Evolutionary conservation across 2,329 filamentous ascomycete species (phyloP), one percentile per base, ranked within the genome.

Genomic region (Penicillium aurantiogriseum): DNA sequence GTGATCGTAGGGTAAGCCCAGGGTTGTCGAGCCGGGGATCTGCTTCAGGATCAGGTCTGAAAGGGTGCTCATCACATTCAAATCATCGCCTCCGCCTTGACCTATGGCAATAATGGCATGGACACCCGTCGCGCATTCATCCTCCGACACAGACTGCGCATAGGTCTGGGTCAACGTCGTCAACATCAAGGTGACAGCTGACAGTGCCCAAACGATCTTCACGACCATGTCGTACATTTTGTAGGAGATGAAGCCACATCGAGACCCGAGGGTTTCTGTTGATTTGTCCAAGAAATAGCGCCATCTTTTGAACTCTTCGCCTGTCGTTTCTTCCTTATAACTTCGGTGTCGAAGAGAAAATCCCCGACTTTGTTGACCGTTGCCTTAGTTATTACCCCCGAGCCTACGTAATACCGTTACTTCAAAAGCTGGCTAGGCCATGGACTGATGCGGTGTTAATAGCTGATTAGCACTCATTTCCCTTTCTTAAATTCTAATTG

Each of bases 51-150:
- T 46, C 25, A 67, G 40, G 33, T 66, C 62, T 27, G 65, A 62
- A 33, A 67, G 61, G 1, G 62, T 57, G 10, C 58, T 59, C 60
- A 67, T 51, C 19, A 67, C 65, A 45, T 67, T 66, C 43, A 67
- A 49, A 44, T 66, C 55, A 59, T 67, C 63, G 27, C 65, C 65
- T 4, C 54, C 55, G 8, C 64, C 65, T 43, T 67, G 60, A 4
- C 65, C 64, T 7, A 63, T 63, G 27, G 62, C 56, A 4, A 67
- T 59, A 40, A 67, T 65, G 23, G 63, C 60, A 55, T 67, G 65
- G 8, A 67, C 59, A 4, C 63, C 51, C 2, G 61, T 62, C 9
- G 65, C 65, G 39, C 65, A 67, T 11, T 56, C 53, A 25, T 56
- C 36, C 2, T 59, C 31, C 17, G 54, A 48, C 17, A 60, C 58